Evolutionary conservation across 2,329 filamentous ascomycete species (phyloP).

Genomic region (Fusarium xylarioides): DNA sequence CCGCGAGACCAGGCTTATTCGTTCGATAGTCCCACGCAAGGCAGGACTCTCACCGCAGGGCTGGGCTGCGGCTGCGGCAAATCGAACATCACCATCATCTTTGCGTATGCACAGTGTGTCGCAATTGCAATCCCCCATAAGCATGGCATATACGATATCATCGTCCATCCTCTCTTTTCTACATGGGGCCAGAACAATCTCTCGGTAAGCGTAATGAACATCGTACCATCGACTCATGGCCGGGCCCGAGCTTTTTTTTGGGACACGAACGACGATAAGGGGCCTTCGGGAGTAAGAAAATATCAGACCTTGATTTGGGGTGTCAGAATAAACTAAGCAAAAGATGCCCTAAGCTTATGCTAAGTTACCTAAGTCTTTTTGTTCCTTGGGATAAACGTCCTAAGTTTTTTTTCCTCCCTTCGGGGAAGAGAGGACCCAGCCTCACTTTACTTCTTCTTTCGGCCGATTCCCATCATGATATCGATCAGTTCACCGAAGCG

Average conservation of each 20-base stretch:
- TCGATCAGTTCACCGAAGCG: constrained; percentile 27
- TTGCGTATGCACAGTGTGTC: constrained; percentile 24
- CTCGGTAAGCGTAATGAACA: constrained; percentile 14
- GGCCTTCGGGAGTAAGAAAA: not conserved
- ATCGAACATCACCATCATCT: not conserved
- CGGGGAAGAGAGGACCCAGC: not conserved
- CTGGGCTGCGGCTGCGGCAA: constrained; percentile 8
- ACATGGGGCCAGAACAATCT: constrained; percentile 10
- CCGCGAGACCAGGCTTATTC: not conserved
- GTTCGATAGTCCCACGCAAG: constrained; percentile 14
- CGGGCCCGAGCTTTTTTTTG: constrained; percentile 30
- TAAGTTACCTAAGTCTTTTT: not conserved
- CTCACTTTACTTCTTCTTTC: constrained; percentile 17
- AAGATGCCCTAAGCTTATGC: fast-evolving
- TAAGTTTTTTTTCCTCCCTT: not conserved
- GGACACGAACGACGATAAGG: constrained; percentile 17
- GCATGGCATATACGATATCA: constrained; percentile 4
- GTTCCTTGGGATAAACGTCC: not conserved
- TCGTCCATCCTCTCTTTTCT: not conserved
- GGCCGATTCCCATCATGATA: constrained; percentile 9
- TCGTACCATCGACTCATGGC: constrained; percentile 32
- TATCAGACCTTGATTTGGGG: not conserved
- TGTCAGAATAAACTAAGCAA: not conserved
- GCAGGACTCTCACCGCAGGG: constrained; percentile 1
- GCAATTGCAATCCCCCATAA: not conserved